Evolutionary conservation across 371 early-diverging fungal genomes (phyloP).

Genomic region (Mortierella sp.): DNA sequence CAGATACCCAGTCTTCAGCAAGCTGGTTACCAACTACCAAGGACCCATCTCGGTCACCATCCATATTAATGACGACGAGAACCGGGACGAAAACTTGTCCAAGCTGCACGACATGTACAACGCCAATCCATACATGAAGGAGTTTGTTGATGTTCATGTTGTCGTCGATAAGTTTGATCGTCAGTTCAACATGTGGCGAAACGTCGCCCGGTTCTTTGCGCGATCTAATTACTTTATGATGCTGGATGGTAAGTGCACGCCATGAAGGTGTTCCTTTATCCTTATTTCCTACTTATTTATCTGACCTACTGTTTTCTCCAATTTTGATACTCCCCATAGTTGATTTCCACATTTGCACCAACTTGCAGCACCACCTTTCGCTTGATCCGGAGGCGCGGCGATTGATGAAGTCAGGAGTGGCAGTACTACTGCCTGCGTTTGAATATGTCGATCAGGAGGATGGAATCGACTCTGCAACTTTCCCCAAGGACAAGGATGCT

Average conservation of each 20-base stretch:
- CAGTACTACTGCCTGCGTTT: constrained; percentile 76
- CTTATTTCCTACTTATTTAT: background rate
- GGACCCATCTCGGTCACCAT: constrained; percentile 80
- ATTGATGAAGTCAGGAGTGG: constrained; percentile 62
- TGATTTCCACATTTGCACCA: constrained; percentile 77
- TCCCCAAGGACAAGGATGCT: constrained; percentile 67
- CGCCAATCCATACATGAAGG: constrained; percentile 67
- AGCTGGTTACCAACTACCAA: constrained; percentile 72
- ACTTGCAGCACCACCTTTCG: constrained; percentile 64
- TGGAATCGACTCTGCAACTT: constrained; percentile 68
- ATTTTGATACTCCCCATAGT: constrained; percentile 42
- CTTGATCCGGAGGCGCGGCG: constrained; percentile 59
- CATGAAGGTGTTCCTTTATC: background rate
- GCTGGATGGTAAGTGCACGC: constrained; percentile 63
- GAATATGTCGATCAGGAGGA: constrained; percentile 71
- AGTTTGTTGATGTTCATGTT: constrained; percentile 76
- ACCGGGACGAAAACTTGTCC: constrained; percentile 62
- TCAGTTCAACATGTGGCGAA: constrained; percentile 83
- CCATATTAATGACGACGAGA: constrained; percentile 72
- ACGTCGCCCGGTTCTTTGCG: constrained; percentile 78
- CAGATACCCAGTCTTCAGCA: constrained; percentile 64
- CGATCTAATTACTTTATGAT: constrained; percentile 78
- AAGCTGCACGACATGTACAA: constrained; percentile 67
- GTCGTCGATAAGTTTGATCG: constrained; percentile 75
- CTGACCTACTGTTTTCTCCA: background rate